These are phyloP conservation scores for Suillus subluteus DNA, from an alignment of 768 basidiomycete genomes.

Conservation along the genomic window DNA sequence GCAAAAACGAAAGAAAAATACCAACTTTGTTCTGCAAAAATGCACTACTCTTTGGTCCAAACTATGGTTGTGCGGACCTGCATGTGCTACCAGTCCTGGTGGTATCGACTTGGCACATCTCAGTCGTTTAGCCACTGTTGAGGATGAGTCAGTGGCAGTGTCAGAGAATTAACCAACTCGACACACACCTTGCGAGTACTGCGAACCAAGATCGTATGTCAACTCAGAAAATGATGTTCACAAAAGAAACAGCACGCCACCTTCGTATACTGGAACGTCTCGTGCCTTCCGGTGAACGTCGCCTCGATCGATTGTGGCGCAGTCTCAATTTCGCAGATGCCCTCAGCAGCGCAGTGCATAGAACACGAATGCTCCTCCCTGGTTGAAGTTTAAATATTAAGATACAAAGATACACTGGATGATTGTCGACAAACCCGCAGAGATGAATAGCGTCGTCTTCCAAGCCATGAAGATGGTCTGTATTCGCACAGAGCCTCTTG, in stretches of 20 bases:
- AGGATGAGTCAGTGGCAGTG: not conserved
- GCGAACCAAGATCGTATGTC: not conserved
- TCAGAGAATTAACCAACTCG: no score
- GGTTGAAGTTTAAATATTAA: not conserved
- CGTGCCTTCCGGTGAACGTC: conserved; percentile 61
- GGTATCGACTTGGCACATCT: conserved; percentile 53
- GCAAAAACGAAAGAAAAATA: not conserved
- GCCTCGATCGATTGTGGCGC: conserved; percentile 62
- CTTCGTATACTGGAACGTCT: conserved; percentile 69
- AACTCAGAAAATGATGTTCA: not conserved
- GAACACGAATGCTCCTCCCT: conserved; percentile 59
- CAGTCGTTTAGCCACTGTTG: conserved; percentile 51
- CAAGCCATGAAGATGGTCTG: conserved; percentile 58
- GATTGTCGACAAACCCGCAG: conserved; percentile 49
- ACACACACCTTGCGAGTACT: conserved; percentile 60
- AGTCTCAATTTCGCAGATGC: conserved; percentile 62
- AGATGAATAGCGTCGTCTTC: conserved; percentile 46
- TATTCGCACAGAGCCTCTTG: conserved; percentile 50
- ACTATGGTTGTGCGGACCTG: conserved; percentile 53
- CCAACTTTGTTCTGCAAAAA: conserved; percentile 55
- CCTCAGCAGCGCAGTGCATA: conserved; percentile 44
- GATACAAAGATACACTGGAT: conserved; percentile 12
- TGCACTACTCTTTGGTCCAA: conserved; percentile 51
- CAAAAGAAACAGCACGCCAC: conserved; percentile 29
- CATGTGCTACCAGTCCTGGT: conserved; percentile 45